Percentiles rank a stretch among this genome's conserved stretches.
Conservation (phyloP, 768 basidiomycete species). For the Lyophyllum decastes region DNA sequence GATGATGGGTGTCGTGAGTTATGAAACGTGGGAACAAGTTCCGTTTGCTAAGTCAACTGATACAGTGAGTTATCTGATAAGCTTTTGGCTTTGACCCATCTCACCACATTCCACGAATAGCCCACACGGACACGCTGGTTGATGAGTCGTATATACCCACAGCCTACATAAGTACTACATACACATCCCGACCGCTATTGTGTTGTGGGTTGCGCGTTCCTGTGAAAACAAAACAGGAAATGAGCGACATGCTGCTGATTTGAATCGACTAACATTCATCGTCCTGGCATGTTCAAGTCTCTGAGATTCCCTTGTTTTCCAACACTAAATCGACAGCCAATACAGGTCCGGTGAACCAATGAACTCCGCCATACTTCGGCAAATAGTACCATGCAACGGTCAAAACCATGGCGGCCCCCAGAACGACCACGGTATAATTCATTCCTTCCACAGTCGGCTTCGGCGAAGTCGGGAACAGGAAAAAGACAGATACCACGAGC, state of each 20-base stretch:
- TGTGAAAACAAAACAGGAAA: too few relatives aligned
- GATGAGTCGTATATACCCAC: too few relatives aligned
- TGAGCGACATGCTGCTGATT: too few relatives aligned
- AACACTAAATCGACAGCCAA: background rate
- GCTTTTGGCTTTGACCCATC: too few relatives aligned
- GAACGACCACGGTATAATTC: constrained; percentile 66
- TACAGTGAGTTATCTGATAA: background rate
- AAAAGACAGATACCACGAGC: constrained; percentile 51
- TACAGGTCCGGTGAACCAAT: constrained; percentile 29
- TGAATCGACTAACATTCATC: too few relatives aligned
- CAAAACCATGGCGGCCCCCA: constrained; percentile 51
- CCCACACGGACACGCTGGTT: too few relatives aligned
- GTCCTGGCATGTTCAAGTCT: background rate
- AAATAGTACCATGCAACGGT: constrained; percentile 62
- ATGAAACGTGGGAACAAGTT: background rate
- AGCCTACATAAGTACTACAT: too few relatives aligned
- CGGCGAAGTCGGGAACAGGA: constrained; percentile 54
- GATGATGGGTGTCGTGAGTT: background rate
- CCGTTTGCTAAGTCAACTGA: background rate
- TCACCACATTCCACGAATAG: too few relatives aligned
- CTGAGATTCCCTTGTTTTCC: too few relatives aligned
- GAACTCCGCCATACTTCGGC: constrained; percentile 37
- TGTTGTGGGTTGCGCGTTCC: too few relatives aligned
- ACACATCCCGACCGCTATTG: too few relatives aligned
- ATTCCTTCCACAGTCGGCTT: constrained; percentile 41